Percentiles rank a stretch among this genome's conserved stretches.
phyloP scores from a whole-genome alignment of 1,284 basidiomycete species.

The Agaricales sp. region DNA sequence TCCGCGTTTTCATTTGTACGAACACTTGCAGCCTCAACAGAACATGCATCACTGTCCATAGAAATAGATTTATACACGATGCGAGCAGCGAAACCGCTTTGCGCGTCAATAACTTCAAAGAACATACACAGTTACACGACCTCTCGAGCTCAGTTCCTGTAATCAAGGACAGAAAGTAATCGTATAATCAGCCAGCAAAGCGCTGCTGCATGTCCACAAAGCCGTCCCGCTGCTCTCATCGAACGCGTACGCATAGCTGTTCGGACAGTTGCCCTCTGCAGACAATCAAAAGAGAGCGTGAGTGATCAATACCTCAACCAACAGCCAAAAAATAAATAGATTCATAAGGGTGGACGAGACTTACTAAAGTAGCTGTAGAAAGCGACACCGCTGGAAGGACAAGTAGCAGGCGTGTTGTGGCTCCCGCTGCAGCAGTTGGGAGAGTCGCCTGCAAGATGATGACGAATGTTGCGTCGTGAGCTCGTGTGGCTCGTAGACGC shows the following conservation, averaged over 20 bases:
- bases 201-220: constrained; percentile 25
- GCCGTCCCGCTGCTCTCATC: constrained; percentile 31
- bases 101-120: not conserved
- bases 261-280: constrained; percentile 28
- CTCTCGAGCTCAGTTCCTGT: constrained; percentile 4
- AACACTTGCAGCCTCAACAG: not conserved
- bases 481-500: not conserved
- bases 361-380: constrained; percentile 38
- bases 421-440: constrained; percentile 10
- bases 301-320: constrained; percentile 3
- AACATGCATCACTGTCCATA: not conserved
- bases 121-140: not conserved
- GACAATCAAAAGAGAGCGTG: constrained; percentile 2
- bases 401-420: constrained; percentile 19
- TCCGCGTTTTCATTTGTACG: not conserved
- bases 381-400: constrained; percentile 30
- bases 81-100: not conserved
- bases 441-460: not conserved
- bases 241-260: constrained; percentile 35
- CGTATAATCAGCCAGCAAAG: constrained; percentile 22
- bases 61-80: not conserved
- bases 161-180: constrained; percentile 29
- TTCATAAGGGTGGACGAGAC: constrained; percentile 7
- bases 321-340: not conserved
- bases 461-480: not conserved